These are phyloP conservation scores for Azolla pinnata DNA, from an alignment of 75 land plant genomes.

Conservation along the genomic window DNA sequence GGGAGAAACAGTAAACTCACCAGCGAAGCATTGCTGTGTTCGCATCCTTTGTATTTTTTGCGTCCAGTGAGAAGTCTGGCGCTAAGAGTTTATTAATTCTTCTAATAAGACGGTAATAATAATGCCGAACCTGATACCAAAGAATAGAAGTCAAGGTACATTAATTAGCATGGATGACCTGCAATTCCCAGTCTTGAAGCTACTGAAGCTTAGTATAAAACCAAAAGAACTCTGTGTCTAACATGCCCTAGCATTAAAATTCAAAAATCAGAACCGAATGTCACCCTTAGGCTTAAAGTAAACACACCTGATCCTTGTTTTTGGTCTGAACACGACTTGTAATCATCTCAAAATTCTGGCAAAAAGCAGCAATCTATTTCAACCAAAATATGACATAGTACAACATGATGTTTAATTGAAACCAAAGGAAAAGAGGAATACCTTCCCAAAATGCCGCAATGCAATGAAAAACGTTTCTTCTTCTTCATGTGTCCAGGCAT, in stretches of 20 bases:
- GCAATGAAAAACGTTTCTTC: slow-evolving; percentile 80
- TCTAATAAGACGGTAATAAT: slow-evolving; percentile 80
- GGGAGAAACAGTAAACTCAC: slow-evolving; percentile 19
- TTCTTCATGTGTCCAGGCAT: slow-evolving; percentile 92
- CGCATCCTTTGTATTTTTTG: slow-evolving; percentile 84
- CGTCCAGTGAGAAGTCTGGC: slow-evolving; percentile 61
- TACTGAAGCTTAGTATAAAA: too few relatives aligned
- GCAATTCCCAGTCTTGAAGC: not conserved
- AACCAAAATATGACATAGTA: too few relatives aligned
- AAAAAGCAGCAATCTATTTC: too few relatives aligned
- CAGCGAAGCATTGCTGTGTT: slow-evolving; percentile 90
- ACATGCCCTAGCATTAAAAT: too few relatives aligned
- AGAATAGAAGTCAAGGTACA: slow-evolving; percentile 7
- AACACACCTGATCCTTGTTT: slow-evolving; percentile 74
- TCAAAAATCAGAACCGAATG: too few relatives aligned
- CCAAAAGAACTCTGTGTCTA: not conserved
- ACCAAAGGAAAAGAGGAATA: slow-evolving; percentile 3
- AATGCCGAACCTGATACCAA: slow-evolving; percentile 67
- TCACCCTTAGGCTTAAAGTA: too few relatives aligned
- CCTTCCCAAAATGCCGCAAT: slow-evolving; percentile 89
- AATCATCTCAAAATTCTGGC: slow-evolving; percentile 83
- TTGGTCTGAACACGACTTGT: slow-evolving; percentile 71
- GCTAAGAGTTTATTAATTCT: slow-evolving; percentile 79
- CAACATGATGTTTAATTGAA: too few relatives aligned
- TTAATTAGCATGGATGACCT: not conserved